phyloP scores from a whole-genome alignment of 352 stramenopile species.

The Phytophthora palmivora region DNA sequence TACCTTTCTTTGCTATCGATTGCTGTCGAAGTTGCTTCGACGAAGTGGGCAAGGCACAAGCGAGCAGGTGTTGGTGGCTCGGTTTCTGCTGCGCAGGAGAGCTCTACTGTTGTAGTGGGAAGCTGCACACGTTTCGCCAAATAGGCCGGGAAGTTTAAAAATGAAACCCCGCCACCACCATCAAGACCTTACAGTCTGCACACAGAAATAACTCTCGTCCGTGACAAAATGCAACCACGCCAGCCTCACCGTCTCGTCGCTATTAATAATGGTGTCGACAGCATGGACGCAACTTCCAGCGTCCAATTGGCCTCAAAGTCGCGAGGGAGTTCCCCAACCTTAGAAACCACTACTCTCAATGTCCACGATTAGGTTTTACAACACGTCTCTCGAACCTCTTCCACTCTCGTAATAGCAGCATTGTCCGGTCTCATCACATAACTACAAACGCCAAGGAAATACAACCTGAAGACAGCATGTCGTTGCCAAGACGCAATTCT shows the following conservation, averaged over 20 bases:
- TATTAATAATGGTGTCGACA: slow-evolving; percentile 35
- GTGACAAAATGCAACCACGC: slow-evolving; percentile 32
- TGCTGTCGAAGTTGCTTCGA: slow-evolving; percentile 29
- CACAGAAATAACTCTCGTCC: slow-evolving; percentile 43
- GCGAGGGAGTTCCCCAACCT: slow-evolving; percentile 14
- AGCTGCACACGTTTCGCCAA: slow-evolving; percentile 48
- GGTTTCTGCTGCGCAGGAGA: slow-evolving; percentile 40
- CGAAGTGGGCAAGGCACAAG: slow-evolving; percentile 29
- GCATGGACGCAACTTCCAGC: slow-evolving; percentile 1
- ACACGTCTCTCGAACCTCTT: neutral
- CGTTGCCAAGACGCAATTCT: too few species aligned
- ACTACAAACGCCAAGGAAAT: slow-evolving; percentile 18
- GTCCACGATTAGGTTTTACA: slow-evolving; percentile 23
- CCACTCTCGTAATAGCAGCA: slow-evolving; percentile 21
- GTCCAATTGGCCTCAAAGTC: slow-evolving; percentile 28
- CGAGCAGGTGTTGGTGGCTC: slow-evolving; percentile 24
- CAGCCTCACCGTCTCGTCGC: slow-evolving; percentile 23
- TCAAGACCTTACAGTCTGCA: slow-evolving; percentile 1
- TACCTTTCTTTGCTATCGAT: slow-evolving; percentile 27
- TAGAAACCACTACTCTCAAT: neutral
- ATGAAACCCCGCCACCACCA: slow-evolving; percentile 61
- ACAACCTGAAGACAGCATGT: too few species aligned
- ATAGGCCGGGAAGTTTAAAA: slow-evolving; percentile 69
- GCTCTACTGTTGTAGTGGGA: slow-evolving; percentile 43
- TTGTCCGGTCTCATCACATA: slow-evolving; percentile 18